These are phyloP conservation scores for Cyphellophora attinorum DNA, from an alignment of 2,329 filamentous ascomycete species.

Conservation along the genomic window DNA sequence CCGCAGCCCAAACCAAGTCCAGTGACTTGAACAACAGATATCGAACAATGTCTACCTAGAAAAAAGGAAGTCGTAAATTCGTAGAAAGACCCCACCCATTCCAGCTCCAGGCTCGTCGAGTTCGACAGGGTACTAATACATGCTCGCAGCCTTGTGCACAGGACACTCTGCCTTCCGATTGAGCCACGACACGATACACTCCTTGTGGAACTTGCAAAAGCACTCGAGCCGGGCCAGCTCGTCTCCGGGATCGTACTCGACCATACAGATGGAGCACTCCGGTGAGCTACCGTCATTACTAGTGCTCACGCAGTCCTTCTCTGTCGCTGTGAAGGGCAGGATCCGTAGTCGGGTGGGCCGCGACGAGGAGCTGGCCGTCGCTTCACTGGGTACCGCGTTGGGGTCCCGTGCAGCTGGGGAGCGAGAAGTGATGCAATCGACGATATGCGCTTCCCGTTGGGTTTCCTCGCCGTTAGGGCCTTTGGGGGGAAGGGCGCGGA, in stretches of 20 bases:
- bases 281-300: constrained; percentile 41
- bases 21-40: too few relatives aligned
- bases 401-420: constrained; percentile 9
- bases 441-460: constrained; percentile 34
- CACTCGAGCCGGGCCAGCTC: constrained; percentile 52
- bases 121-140: constrained; percentile 1
- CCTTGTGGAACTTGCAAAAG: constrained; percentile 54
- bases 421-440: constrained; percentile 26
- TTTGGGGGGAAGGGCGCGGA: constrained; percentile 28
- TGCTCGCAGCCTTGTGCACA: constrained; percentile 41
- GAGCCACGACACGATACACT: constrained; percentile 54
- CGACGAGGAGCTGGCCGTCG: constrained; percentile 6
- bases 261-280: constrained; percentile 57
- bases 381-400: background rate
- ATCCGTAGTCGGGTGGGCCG: constrained; percentile 25
- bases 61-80: too few relatives aligned
- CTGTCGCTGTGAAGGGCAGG: constrained; percentile 46
- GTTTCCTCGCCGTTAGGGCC: constrained; percentile 28
- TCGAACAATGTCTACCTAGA: too few relatives aligned
- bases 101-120: too few relatives aligned
- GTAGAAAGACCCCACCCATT: too few relatives aligned
- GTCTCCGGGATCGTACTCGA: constrained; percentile 53
- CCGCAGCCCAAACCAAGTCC: too few relatives aligned
- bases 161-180: constrained; percentile 50
- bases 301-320: constrained; percentile 54